Percentiles rank a stretch among this genome's conserved stretches.
Evolutionary conservation across 2,329 filamentous ascomycete genomes (phyloP).

Genomic region (Penicillium glabrum): DNA sequence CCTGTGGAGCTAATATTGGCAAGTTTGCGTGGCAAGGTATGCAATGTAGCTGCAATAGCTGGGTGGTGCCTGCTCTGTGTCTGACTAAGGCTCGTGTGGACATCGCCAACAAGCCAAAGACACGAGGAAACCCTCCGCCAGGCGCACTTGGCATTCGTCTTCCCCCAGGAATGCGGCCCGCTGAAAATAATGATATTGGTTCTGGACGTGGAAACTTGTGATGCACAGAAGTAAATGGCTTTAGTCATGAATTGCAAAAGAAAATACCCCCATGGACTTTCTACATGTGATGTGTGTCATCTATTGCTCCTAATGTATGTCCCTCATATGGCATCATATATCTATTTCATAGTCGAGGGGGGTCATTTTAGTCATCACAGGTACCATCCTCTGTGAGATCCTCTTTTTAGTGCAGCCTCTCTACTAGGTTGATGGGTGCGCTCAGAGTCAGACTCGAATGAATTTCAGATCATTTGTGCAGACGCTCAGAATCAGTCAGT

Average conservation of each 20-base stretch:
- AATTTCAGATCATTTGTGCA: too few relatives aligned
- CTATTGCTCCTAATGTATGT: too few relatives aligned
- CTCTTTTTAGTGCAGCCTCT: too few relatives aligned
- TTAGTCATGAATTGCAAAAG: neutral
- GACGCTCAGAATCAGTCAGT: too few relatives aligned
- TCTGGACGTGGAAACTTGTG: slow-evolving; percentile 28
- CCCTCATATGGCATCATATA: too few relatives aligned
- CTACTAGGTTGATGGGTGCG: too few relatives aligned
- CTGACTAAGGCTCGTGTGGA: slow-evolving; percentile 81
- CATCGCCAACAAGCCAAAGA: slow-evolving; percentile 51
- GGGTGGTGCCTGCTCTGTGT: slow-evolving; percentile 89
- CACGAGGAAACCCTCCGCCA: slow-evolving; percentile 19
- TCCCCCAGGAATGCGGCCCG: slow-evolving; percentile 37
- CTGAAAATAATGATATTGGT: slow-evolving; percentile 8
- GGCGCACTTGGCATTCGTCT: slow-evolving; percentile 39
- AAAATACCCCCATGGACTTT: neutral
- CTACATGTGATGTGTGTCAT: neutral
- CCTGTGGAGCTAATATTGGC: slow-evolving; percentile 80
- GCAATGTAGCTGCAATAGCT: slow-evolving; percentile 84
- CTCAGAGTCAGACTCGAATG: too few relatives aligned
- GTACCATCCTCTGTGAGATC: too few relatives aligned
- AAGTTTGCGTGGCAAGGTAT: slow-evolving; percentile 97
- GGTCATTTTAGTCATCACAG: too few relatives aligned
- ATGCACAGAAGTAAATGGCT: neutral
- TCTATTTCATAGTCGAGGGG: too few relatives aligned